Conservation (phyloP, 78 protist genomes). For the Dictyostelium capitatum region DNA sequence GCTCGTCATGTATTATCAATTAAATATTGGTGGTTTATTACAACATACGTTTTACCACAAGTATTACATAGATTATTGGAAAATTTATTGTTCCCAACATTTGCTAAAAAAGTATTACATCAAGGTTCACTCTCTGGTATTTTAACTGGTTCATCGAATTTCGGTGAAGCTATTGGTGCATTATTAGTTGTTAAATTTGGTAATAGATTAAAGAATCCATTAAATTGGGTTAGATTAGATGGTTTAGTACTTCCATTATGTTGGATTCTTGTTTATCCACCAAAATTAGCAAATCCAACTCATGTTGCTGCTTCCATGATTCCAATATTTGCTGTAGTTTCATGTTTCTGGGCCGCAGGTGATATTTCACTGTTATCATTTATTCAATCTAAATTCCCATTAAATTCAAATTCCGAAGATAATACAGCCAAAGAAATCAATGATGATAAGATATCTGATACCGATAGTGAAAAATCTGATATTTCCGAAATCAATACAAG, state of each 20-base stretch:
- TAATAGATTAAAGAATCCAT: constrained; percentile 56
- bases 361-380: constrained; percentile 63
- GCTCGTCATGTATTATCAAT: constrained; percentile 14
- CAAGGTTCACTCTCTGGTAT: constrained; percentile 76
- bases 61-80: constrained; percentile 68
- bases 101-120: constrained; percentile 57
- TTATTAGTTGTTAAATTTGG: constrained; percentile 63
- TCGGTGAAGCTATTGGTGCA: constrained; percentile 61
- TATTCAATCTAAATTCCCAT: constrained; percentile 65
- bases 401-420: constrained; percentile 21
- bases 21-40: constrained; percentile 65
- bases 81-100: constrained; percentile 59
- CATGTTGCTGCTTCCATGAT: constrained; percentile 38
- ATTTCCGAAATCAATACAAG: neutral
- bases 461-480: constrained; percentile 41
- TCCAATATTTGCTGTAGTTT: constrained; percentile 35
- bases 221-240: constrained; percentile 77
- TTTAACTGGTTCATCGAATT: constrained; percentile 66
- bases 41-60: constrained; percentile 76
- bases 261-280: constrained; percentile 78
- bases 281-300: constrained; percentile 14
- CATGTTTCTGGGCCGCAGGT: constrained; percentile 74
- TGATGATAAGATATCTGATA: neutral
- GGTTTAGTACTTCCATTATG: constrained; percentile 39
- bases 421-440: neutral